Evolutionary conservation across 495 filamentous ascomycete genomes (phyloP).

Genomic region (Aspergillus leporis): DNA sequence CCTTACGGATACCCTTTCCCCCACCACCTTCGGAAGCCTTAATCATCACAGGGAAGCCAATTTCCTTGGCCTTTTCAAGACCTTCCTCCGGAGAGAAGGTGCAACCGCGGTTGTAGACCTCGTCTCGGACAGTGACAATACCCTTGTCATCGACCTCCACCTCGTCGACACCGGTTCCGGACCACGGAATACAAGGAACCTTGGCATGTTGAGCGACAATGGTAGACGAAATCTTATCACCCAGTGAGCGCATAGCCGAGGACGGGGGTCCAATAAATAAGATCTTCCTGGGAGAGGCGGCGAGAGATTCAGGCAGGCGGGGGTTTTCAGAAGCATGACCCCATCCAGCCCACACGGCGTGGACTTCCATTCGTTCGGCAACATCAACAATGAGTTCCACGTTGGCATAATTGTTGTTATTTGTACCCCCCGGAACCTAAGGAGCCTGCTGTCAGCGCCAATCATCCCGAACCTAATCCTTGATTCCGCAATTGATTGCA

Average conservation of each 20-base stretch:
- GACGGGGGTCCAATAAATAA: conserved; percentile 98
- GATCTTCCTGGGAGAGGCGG: conserved; percentile 95
- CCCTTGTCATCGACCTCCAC: conserved; percentile 77
- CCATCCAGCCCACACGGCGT: conserved; percentile 99
- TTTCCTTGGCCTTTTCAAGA: conserved; percentile 79
- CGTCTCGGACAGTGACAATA: conserved; percentile 87
- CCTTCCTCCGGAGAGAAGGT: conserved; percentile 86
- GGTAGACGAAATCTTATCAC: conserved; percentile 99
- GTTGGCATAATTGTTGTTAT: conserved; percentile 99
- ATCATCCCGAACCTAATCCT: background rate
- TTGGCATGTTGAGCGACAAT: conserved; percentile 98
- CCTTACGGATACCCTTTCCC: conserved; percentile 99
- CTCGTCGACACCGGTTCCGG: conserved; percentile 83
- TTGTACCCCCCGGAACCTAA: conserved; percentile 88
- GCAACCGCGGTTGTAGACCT: conserved; percentile 88
- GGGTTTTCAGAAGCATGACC: conserved; percentile 99
- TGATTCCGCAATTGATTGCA: conserved; percentile 6
- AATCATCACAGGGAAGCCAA: conserved; percentile 99
- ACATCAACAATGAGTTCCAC: conserved; percentile 99
- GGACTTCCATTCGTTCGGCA: conserved; percentile 97
- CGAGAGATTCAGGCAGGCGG: conserved; percentile 90
- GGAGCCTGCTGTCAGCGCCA: conserved; percentile 20
- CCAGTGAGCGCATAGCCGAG: conserved; percentile 97
- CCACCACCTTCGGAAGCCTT: conserved; percentile 99
- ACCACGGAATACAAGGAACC: conserved; percentile 99